Evolutionary conservation across 352 stramenopile genomes (phyloP).

Genomic region (Phytophthora ohioensis): DNA sequence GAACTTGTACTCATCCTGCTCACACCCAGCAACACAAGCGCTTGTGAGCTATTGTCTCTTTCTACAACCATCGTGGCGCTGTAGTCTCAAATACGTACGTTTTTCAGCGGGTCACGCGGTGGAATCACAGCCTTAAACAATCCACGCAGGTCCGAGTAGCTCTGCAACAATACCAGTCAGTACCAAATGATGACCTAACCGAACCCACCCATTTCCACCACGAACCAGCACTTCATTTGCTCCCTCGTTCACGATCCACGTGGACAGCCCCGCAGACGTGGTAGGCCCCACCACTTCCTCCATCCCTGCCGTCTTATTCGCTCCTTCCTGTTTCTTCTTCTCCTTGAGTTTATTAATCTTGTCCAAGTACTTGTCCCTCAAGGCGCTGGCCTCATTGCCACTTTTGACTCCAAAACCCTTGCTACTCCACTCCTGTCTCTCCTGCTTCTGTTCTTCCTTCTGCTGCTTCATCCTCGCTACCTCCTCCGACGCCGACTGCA

Average conservation of each 20-base stretch:
- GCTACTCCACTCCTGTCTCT: conserved; percentile 35
- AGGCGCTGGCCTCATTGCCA: conserved; percentile 29
- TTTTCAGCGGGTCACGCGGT: conserved; percentile 52
- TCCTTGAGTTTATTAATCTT: conserved; percentile 77
- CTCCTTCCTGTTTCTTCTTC: conserved; percentile 50
- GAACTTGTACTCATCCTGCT: conserved; percentile 67
- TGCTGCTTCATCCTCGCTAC: conserved; percentile 37
- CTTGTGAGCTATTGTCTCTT: neutral
- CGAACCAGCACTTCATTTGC: conserved; percentile 75
- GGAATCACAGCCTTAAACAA: conserved; percentile 73
- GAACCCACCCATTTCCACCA: neutral
- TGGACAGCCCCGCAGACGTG: conserved; percentile 68
- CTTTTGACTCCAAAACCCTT: conserved; percentile 17
- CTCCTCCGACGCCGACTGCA: conserved; percentile 52
- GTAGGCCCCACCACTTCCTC: conserved; percentile 38
- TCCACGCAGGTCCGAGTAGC: conserved; percentile 65
- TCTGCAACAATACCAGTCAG: conserved; percentile 40
- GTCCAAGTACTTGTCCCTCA: conserved; percentile 80
- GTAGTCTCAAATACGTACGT: conserved; percentile 42
- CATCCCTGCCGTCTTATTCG: conserved; percentile 9
- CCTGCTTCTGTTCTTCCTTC: conserved; percentile 31
- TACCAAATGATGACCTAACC: neutral
- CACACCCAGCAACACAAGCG: neutral
- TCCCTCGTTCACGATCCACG: conserved; percentile 77
- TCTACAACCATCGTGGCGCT: neutral